Evolutionary conservation across 2,329 filamentous ascomycete genomes (phyloP).

Genomic region (Alternaria angustiovoidea): DNA sequence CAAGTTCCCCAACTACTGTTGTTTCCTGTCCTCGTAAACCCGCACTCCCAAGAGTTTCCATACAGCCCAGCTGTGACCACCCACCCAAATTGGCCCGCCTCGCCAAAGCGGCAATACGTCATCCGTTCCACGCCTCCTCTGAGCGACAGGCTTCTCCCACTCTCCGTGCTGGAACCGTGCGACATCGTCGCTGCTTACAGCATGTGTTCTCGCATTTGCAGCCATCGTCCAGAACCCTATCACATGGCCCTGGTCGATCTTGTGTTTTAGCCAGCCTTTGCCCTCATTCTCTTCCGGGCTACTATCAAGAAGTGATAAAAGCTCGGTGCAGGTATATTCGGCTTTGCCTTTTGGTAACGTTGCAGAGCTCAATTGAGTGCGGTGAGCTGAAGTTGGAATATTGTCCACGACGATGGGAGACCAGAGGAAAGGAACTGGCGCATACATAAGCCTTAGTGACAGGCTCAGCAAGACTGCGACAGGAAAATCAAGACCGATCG

Average conservation of each 20-base stretch:
- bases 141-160: conserved; percentile 26
- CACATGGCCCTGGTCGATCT: conserved; percentile 32
- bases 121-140: conserved; percentile 18
- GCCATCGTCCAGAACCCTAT: conserved; percentile 36
- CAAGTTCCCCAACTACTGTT: conserved; percentile 1
- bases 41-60: conserved; percentile 26
- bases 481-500: conserved; percentile 32
- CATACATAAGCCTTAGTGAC: conserved; percentile 29
- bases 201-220: conserved; percentile 24
- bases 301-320: conserved; percentile 14
- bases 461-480: conserved; percentile 30
- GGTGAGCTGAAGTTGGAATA: conserved; percentile 25
- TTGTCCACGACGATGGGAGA: conserved; percentile 26
- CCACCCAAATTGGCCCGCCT: conserved; percentile 30
- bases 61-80: conserved; percentile 33
- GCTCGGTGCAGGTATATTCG: conserved; percentile 29
- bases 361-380: conserved; percentile 25
- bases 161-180: conserved; percentile 32
- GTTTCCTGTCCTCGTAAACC: conserved; percentile 28
- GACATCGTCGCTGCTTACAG: conserved; percentile 30
- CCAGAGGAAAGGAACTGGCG: conserved; percentile 26
- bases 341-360: conserved; percentile 16
- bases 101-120: conserved; percentile 35
- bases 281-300: conserved; percentile 1
- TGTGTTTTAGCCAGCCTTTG: conserved; percentile 23